A percentile compares a stretch with the other conserved stretches of the same genome.
Conservation (phyloP, 1,284 basidiomycete species). For the Sphagnurus paluster region DNA sequence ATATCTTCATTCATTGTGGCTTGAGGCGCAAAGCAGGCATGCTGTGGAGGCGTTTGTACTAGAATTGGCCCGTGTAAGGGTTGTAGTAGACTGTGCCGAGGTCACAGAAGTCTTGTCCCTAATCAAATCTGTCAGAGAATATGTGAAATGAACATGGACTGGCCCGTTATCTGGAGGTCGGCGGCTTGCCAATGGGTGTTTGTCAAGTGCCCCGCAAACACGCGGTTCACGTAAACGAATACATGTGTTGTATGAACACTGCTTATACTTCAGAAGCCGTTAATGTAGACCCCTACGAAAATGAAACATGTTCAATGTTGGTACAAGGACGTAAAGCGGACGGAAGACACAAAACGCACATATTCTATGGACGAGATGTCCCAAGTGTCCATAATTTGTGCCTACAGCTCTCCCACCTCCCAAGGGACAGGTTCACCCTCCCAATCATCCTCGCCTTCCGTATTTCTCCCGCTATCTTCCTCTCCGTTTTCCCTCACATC, state of each 20-base stretch:
- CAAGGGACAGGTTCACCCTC: conserved; percentile 79
- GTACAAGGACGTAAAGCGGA: conserved; percentile 12
- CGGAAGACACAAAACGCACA: conserved; percentile 13
- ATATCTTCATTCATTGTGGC: conserved; percentile 14
- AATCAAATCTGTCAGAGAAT: conserved; percentile 9
- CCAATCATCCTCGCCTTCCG: conserved; percentile 73
- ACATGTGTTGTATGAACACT: conserved; percentile 10
- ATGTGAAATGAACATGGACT: conserved; percentile 15
- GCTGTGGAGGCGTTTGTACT: conserved; percentile 27
- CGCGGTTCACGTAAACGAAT: conserved; percentile 10
- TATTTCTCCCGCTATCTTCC: conserved; percentile 28
- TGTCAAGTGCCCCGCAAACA: conserved; percentile 10
- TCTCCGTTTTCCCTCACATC: conserved; percentile 33
- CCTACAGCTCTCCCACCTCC: conserved; percentile 69
- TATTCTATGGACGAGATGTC: not conserved
- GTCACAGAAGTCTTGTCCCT: not conserved
- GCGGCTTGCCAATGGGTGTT: not conserved
- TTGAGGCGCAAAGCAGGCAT: conserved; percentile 25
- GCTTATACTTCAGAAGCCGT: not conserved
- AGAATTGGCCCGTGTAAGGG: conserved; percentile 2
- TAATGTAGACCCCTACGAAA: conserved; percentile 3
- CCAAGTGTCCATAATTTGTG: not conserved
- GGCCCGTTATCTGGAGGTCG: not conserved
- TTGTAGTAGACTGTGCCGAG: not conserved
- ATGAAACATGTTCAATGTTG: conserved; percentile 16